Conservation (phyloP, 2,329 filamentous ascomycete genomes). For the Trichophyton simii region DNA sequence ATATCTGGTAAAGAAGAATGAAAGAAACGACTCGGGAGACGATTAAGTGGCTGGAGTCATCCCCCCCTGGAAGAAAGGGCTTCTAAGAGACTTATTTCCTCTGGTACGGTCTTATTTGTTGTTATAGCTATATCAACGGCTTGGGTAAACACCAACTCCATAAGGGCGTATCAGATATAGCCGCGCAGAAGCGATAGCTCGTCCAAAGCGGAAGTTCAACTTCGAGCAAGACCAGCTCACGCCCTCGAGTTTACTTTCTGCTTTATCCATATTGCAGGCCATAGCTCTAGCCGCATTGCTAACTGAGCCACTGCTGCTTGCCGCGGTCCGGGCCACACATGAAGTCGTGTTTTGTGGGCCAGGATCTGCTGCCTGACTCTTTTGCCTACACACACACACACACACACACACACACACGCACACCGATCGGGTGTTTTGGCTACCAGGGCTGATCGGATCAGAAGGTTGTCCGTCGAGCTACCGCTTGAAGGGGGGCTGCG, state of each 20-base stretch:
- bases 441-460: not conserved
- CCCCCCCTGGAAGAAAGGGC: too few relatives aligned
- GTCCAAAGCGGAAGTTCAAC: not conserved
- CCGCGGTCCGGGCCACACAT: not conserved
- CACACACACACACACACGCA: too few relatives aligned
- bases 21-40: too few relatives aligned
- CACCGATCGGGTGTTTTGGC: not conserved
- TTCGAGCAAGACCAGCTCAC: not conserved
- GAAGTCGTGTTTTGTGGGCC: not conserved
- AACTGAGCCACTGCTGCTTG: not conserved
- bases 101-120: too few relatives aligned
- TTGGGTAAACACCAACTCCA: too few relatives aligned
- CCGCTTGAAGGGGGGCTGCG: not conserved
- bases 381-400: not conserved
- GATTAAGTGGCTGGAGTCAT: too few relatives aligned
- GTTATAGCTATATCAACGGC: too few relatives aligned
- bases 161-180: not conserved
- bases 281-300: not conserved
- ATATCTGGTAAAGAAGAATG: too few relatives aligned
- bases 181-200: not conserved
- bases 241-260: not conserved
- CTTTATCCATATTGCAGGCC: not conserved
- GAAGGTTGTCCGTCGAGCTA: not conserved
- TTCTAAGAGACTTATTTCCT: too few relatives aligned
- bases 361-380: conserved; percentile 2